These are phyloP conservation scores for Cerrena zonata DNA, from an alignment of 1,284 basidiomycete genomes.

Conservation along the genomic window DNA sequence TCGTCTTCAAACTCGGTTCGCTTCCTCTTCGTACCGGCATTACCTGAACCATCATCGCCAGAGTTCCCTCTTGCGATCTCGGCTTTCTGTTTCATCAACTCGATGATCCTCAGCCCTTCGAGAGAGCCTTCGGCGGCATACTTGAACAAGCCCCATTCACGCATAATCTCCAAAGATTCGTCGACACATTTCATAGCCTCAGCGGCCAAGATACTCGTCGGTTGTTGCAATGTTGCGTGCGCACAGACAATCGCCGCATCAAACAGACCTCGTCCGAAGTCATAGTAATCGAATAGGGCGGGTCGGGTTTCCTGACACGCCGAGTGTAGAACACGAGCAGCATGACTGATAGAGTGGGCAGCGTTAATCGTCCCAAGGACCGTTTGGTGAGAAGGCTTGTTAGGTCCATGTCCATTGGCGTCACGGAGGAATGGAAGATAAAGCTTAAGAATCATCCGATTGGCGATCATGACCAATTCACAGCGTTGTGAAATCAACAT, in stretches of 20 bases:
- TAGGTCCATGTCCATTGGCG: conserved; percentile 15
- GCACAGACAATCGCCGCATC: conserved; percentile 60
- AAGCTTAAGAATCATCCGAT: conserved; percentile 54
- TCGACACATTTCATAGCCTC: conserved; percentile 45
- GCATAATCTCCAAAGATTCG: conserved; percentile 47
- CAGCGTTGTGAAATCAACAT: conserved; percentile 44
- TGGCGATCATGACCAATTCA: conserved; percentile 54
- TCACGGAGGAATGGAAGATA: conserved; percentile 61
- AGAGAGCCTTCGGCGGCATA: conserved; percentile 19
- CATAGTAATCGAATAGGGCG: conserved; percentile 53
- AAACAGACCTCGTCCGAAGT: conserved; percentile 53
- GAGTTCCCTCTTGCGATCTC: conserved; percentile 27
- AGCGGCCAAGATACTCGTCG: conserved; percentile 39
- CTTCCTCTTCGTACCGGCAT: conserved; percentile 47
- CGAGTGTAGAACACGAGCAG: conserved; percentile 38
- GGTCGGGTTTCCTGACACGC: conserved; percentile 35
- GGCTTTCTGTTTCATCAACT: conserved; percentile 44
- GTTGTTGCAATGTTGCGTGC: conserved; percentile 50
- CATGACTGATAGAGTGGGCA: conserved; percentile 52
- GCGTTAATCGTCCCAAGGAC: conserved; percentile 53
- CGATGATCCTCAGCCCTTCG: conserved; percentile 42
- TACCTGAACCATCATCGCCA: conserved; percentile 8
- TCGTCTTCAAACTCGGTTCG: conserved; percentile 37
- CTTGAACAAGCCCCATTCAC: conserved; percentile 26
- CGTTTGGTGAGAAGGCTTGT: conserved; percentile 40